Evolutionary conservation across 2,329 filamentous ascomycete genomes (phyloP).

Genomic region (Fusarium ambrosium): DNA sequence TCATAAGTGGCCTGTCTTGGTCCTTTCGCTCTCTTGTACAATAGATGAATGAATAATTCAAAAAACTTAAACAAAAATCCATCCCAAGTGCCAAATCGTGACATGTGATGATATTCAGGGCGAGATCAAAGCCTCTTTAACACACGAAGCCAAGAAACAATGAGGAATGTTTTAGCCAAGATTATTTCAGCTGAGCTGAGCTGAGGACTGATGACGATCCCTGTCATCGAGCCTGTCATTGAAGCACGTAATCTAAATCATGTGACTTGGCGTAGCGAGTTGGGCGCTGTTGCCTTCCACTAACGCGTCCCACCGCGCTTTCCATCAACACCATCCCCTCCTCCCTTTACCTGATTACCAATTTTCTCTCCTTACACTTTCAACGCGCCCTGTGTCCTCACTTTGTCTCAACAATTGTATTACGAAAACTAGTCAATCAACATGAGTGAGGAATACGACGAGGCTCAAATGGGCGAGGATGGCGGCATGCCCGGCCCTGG

Average conservation of each 20-base stretch:
- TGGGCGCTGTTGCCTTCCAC: constrained; percentile 44
- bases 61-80: constrained; percentile 8
- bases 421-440: constrained; percentile 11
- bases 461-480: constrained; percentile 76
- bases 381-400: not conserved
- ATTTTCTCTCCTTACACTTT: constrained; percentile 10
- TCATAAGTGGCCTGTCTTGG: constrained; percentile 21
- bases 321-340: constrained; percentile 40
- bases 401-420: not conserved
- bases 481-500: constrained; percentile 83
- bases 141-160: not conserved
- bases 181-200: not conserved
- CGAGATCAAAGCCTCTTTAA: not conserved
- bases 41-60: constrained; percentile 31
- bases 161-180: not conserved
- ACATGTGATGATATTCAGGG: not conserved
- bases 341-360: constrained; percentile 32
- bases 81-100: not conserved
- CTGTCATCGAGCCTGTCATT: not conserved
- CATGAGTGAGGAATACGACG: constrained; percentile 73
- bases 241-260: constrained; percentile 34
- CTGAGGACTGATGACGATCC: constrained; percentile 7
- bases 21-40: constrained; percentile 39
- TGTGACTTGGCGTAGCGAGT: constrained; percentile 56
- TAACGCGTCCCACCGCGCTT: constrained; percentile 54